Evolutionary conservation across 208 protist genomes (phyloP), one percentile per base, ranked within the genome.

Genomic region (Leishmania amazonensis): DNA sequence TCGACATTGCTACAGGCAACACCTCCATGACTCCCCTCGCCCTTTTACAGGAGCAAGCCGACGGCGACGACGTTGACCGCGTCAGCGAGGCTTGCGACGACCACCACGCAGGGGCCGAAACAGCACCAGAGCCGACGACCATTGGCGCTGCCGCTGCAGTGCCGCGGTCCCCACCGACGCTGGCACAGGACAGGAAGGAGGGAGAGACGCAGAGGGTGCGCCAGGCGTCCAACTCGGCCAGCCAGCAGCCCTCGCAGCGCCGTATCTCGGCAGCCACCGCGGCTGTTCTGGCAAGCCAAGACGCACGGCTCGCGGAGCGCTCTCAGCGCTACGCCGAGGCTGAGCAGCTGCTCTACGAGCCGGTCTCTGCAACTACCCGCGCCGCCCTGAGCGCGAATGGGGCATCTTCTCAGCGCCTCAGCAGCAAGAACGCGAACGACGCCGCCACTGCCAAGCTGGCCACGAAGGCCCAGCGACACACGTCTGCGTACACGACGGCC

Each of bases 11-110:
- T 19, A 93, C 89, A 7, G 82, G 89, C 67, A 67, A n/a, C 49
- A 79, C 81, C 13, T 85, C 81, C 54, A 92, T 95, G 91, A 87
- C 78, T 1, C 89, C 93, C 17, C 94, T 94, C 31, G 86, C 79
- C 24, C 80, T 90, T 15, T 78, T 79, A n/a, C 70, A 83, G n/a
- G 64, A 81, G 76, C 71, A 78, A 70, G 4, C 4, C 73, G 49
- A 3, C 47, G 51, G 31, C 31, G 51, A 74, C 38, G 45, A 13
- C n/a, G 38, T 28, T 47, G 68, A 73, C 45, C 68, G 6, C 1
- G 9, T 73, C 4, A 35, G 40, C 24, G 68, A 73, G 68, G 38
- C 68, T 47, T 47, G 31, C 21, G 72, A 60, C 21, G 47, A 57
- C 3, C 6, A 49, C 47, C 49, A 31, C 15, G 49, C 7, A 57